Evolutionary conservation across 2,329 filamentous ascomycete species (phyloP), one percentile per base, ranked within the genome.

Genomic region (Trichoderma koningiopsis): DNA sequence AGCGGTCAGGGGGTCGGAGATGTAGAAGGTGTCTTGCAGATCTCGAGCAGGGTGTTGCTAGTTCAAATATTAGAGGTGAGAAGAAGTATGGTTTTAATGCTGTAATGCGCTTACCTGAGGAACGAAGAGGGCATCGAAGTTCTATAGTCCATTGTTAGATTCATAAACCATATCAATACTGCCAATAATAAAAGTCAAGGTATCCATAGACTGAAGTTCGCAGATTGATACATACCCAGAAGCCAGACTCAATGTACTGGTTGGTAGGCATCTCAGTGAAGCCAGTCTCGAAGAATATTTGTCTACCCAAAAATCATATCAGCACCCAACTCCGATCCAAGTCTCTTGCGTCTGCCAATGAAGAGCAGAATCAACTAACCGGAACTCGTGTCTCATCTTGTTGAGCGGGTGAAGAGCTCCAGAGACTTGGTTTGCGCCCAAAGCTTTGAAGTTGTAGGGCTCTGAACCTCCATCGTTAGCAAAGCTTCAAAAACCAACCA

Each of bases 241-340:
- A 97, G 58, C 95, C 94, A 14, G 94, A 95, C 83, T 99, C 96
- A 72, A 98, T 94, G 79, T 91, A 97, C 79, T 92, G 89, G 82
- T 92, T 91, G 61, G 95, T 97, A 16, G 94, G 92, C 96, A 99
- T 98, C 85, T 99, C 96, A 77, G 95, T 91, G 84, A 98, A 99
- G 65, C 95, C 96, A 90, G 97, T 97, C 79, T 97, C 94, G 83
- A 99, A 98, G 89, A 99, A 99, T 79, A 99, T 97, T 78, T 96
- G 92, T 70, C 70, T 71, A 35, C 5, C 19, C 10, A 16, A 0
- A 29, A 27, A 10, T 22, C 1, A 4, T 3, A 24, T 67, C 7
- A 59, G 55, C 6, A 24, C 16, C 24, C 49, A 33, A 19, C 19
- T 16, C 31, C 40, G 3, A 14, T 8, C 7, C 16, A 27, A 14